phyloP scores from a whole-genome alignment of 2,329 filamentous ascomycete genomes.

The Fusarium sp. region DNA sequence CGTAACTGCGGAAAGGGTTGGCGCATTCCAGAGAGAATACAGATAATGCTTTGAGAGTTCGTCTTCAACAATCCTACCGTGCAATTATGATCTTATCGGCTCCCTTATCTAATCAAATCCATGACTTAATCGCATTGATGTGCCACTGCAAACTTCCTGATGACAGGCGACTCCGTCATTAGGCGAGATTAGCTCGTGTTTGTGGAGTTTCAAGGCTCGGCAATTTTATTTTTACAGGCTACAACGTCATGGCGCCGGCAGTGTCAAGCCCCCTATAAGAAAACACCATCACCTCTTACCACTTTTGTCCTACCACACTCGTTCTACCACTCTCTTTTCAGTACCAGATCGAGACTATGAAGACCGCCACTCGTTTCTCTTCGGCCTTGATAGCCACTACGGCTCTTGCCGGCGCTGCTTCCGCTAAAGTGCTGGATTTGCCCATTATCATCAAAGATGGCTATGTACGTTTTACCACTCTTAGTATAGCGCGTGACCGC shows the following conservation, averaged over 20 bases:
- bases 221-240: background rate
- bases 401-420: constrained; percentile 3
- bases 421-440: constrained; percentile 30
- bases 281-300: background rate
- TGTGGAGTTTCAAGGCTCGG: background rate
- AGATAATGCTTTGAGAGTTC: too few relatives aligned
- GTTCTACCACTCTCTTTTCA: background rate
- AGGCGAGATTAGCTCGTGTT: constrained; percentile 29
- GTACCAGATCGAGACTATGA: background rate
- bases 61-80: too few relatives aligned
- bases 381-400: constrained; percentile 22
- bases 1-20: too few relatives aligned
- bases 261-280: constrained; percentile 1
- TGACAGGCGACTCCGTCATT: background rate
- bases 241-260: background rate
- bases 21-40: too few relatives aligned
- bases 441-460: constrained; percentile 9
- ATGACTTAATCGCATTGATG: background rate
- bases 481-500: accelerated
- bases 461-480: constrained; percentile 20
- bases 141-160: background rate
- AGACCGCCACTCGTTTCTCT: constrained; percentile 3
- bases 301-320: too few relatives aligned
- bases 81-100: too few relatives aligned
- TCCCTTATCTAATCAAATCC: background rate